These are phyloP conservation scores for Phycomyces nitens DNA, from an alignment of 192 early-diverging fungal species.

Conservation along the genomic window DNA sequence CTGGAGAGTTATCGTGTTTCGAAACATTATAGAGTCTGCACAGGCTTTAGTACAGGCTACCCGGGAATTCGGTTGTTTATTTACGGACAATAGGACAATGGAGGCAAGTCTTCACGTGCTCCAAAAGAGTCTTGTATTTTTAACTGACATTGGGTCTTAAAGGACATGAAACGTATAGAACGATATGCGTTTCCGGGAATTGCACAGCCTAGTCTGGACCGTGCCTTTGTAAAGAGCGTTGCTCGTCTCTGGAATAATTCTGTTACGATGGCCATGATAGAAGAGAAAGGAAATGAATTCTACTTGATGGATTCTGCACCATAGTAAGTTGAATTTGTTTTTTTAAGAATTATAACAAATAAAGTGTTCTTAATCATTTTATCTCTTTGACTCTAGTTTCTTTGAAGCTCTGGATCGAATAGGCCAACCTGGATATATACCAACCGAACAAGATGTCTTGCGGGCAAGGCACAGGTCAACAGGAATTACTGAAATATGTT, in stretches of 20 bases:
- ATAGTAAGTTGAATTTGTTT: conserved; percentile 57
- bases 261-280: conserved; percentile 49
- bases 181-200: neutral
- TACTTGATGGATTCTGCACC: conserved; percentile 80
- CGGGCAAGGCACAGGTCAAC: conserved; percentile 95
- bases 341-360: too few species aligned
- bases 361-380: too few species aligned
- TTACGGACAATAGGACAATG: neutral
- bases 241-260: conserved; percentile 64
- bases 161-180: neutral
- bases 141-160: neutral
- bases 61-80: conserved; percentile 43
- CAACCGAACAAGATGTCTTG: conserved; percentile 93
- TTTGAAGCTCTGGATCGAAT: conserved; percentile 89
- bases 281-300: conserved; percentile 60
- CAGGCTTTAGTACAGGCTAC: conserved; percentile 74
- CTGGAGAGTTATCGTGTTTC: conserved; percentile 78
- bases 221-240: conserved; percentile 30
- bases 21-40: conserved; percentile 83
- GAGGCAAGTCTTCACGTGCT: neutral
- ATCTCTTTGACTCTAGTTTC: conserved; percentile 56
- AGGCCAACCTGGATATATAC: conserved; percentile 78
- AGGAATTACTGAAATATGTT: conserved; percentile 93
- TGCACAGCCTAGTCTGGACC: neutral
- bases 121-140: too few species aligned